These are phyloP conservation scores for Xerocomus minutiporus DNA, from an alignment of 1,284 basidiomycete species.

Conservation along the genomic window DNA sequence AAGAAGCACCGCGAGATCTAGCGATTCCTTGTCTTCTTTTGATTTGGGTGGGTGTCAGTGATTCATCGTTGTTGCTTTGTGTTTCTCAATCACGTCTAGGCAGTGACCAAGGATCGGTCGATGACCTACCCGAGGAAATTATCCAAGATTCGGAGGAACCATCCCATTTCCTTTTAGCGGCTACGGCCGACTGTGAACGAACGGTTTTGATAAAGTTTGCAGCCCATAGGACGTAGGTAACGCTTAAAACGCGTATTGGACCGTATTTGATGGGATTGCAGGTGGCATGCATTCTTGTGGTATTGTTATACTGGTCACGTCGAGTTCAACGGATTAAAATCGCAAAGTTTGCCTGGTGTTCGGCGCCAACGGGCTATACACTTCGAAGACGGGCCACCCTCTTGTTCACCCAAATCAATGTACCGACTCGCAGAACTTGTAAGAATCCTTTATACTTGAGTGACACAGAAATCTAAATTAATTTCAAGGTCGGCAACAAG, in stretches of 20 bases:
- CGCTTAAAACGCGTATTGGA: not conserved
- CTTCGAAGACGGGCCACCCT: constrained; percentile 9
- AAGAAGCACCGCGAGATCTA: not conserved
- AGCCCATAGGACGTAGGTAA: constrained; percentile 28
- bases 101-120: constrained; percentile 1
- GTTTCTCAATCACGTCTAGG: constrained; percentile 13
- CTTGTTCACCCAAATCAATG: constrained; percentile 34
- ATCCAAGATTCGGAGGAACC: not conserved
- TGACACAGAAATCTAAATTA: not conserved
- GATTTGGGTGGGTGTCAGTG: constrained; percentile 11
- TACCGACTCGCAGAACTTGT: constrained; percentile 29
- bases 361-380: not conserved
- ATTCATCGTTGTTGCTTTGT: not conserved
- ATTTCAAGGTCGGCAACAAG: constrained; percentile 18
- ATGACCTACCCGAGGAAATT: constrained; percentile 5
- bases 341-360: constrained; percentile 13
- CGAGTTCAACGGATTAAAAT: constrained; percentile 20
- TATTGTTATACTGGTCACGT: constrained; percentile 30
- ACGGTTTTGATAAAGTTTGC: constrained; percentile 16
- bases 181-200: constrained; percentile 3
- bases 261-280: constrained; percentile 3
- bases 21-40: constrained; percentile 8
- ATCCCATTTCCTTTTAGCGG: not conserved
- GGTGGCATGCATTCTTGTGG: constrained; percentile 31
- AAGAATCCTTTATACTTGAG: not conserved